Percentiles rank a stretch among this genome's conserved stretches.
Conservation (phyloP, 495 filamentous ascomycete genomes). For the Aspergillus ellipticus region DNA sequence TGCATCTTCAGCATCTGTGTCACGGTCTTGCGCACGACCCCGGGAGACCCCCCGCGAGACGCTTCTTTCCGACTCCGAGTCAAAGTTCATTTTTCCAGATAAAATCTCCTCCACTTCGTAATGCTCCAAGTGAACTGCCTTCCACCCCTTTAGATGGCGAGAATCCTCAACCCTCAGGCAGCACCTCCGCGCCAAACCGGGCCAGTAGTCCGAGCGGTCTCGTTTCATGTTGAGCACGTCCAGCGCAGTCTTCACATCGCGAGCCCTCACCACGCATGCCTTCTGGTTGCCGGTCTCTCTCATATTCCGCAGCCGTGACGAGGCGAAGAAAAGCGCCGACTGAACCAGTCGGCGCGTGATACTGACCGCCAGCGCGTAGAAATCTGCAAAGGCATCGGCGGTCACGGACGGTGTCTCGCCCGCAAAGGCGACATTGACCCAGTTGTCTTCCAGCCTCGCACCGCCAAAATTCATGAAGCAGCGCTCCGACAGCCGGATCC, state of each 20-base stretch:
- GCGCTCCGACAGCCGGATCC: constrained; percentile 60
- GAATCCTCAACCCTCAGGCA: constrained; percentile 53
- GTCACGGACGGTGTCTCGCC: constrained; percentile 60
- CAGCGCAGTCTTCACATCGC: constrained; percentile 65
- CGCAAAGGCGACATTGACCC: constrained; percentile 47
- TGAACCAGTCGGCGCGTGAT: constrained; percentile 67
- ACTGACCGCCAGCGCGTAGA: constrained; percentile 62
- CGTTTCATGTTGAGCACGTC: constrained; percentile 43
- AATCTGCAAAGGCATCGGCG: constrained; percentile 67
- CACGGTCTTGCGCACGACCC: constrained; percentile 12
- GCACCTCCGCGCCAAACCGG: constrained; percentile 54
- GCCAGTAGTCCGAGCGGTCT: constrained; percentile 52
- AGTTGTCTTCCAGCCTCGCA: constrained; percentile 56
- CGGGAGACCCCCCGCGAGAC: not conserved
- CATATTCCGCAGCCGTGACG: constrained; percentile 50
- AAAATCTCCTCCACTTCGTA: constrained; percentile 54
- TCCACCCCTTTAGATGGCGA: constrained; percentile 26
- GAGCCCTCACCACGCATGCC: constrained; percentile 40
- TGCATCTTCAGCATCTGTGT: constrained; percentile 20
- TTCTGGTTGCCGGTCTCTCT: constrained; percentile 28
- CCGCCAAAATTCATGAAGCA: constrained; percentile 76
- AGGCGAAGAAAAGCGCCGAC: constrained; percentile 61
- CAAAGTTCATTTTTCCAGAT: constrained; percentile 12
- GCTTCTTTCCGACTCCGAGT: constrained; percentile 8
- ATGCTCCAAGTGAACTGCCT: constrained; percentile 39